Evolutionary conservation across 2,329 filamentous ascomycete species (phyloP).

Genomic region (Paraconiothyrium brasiliense): DNA sequence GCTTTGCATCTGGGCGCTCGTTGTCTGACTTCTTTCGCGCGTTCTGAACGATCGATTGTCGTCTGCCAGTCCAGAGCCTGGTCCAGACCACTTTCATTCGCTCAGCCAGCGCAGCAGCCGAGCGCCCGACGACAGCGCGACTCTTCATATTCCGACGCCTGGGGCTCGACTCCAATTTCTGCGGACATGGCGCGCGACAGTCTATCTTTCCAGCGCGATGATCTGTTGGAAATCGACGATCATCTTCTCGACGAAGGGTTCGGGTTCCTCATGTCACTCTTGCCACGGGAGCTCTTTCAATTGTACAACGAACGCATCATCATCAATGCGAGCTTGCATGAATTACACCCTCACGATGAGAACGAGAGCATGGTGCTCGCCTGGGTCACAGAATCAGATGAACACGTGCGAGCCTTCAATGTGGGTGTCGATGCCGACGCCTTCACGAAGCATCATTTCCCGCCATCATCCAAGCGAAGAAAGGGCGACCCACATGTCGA

Average conservation of each 20-base stretch:
- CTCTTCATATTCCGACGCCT: background rate
- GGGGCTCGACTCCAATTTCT: background rate
- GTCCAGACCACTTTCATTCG: slow-evolving; percentile 9
- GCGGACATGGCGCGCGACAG: slow-evolving; percentile 5
- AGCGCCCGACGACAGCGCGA: slow-evolving; percentile 4
- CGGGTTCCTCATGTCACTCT: slow-evolving; percentile 11
- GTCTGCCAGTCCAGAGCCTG: slow-evolving; percentile 1
- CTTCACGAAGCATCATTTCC: background rate
- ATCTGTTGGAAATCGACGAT: slow-evolving; percentile 10
- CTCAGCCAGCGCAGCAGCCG: slow-evolving; percentile 10
- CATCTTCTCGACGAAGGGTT: slow-evolving; percentile 13
- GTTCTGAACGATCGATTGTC: background rate
- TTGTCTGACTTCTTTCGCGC: slow-evolving; percentile 6
- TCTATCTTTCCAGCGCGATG: background rate
- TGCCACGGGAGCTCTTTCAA: slow-evolving; percentile 17
- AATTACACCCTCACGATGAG: background rate
- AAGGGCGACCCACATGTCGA: slow-evolving; percentile 1
- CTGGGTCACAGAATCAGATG: background rate
- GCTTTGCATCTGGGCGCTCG: background rate
- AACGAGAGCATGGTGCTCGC: slow-evolving; percentile 2
- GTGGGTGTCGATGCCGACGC: background rate
- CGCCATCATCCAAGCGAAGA: background rate
- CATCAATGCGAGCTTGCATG: slow-evolving; percentile 4
- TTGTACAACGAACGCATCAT: slow-evolving; percentile 5
- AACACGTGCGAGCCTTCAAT: background rate